These are phyloP conservation scores for Fusarium sp. DNA, from an alignment of 2,329 filamentous ascomycete species.

Conservation along the genomic window DNA sequence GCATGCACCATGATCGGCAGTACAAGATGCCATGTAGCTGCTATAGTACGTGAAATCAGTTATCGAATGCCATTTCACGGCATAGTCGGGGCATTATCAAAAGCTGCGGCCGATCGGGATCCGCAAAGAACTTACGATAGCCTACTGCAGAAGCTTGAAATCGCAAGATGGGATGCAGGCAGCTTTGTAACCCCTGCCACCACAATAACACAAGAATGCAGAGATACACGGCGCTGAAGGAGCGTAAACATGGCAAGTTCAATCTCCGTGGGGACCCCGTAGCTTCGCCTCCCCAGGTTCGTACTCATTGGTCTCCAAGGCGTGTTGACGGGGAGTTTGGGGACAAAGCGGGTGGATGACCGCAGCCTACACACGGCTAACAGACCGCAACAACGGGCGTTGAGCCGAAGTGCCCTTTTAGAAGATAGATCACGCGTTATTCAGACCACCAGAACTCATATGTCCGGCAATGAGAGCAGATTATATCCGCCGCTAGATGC, in stretches of 20 bases:
- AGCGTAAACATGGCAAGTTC: neutral
- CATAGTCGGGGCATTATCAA: neutral
- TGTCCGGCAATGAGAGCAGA: neutral
- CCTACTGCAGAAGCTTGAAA: neutral
- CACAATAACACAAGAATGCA: neutral
- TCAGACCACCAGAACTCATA: conserved; percentile 12
- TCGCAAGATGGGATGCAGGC: neutral
- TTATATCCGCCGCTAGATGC: conserved; percentile 33
- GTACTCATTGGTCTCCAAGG: neutral
- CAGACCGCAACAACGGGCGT: conserved; percentile 11
- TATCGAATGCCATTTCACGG: neutral
- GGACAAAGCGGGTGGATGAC: conserved; percentile 5
- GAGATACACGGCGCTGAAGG: neutral
- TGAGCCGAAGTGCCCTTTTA: conserved; percentile 4
- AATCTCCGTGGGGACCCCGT: conserved; percentile 22
- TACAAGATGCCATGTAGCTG: neutral
- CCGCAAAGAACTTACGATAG: conserved; percentile 16
- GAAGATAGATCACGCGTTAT: conserved; percentile 36
- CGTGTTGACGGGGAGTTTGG: conserved; percentile 4
- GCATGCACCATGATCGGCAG: conserved; percentile 11
- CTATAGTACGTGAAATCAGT: neutral
- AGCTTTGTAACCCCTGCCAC: neutral
- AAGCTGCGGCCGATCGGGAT: conserved; percentile 5
- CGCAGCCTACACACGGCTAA: neutral
- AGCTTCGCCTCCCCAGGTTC: conserved; percentile 17